Conservation (phyloP, 768 basidiomycete genomes). For the Holtermanniella nyarrowii region DNA sequence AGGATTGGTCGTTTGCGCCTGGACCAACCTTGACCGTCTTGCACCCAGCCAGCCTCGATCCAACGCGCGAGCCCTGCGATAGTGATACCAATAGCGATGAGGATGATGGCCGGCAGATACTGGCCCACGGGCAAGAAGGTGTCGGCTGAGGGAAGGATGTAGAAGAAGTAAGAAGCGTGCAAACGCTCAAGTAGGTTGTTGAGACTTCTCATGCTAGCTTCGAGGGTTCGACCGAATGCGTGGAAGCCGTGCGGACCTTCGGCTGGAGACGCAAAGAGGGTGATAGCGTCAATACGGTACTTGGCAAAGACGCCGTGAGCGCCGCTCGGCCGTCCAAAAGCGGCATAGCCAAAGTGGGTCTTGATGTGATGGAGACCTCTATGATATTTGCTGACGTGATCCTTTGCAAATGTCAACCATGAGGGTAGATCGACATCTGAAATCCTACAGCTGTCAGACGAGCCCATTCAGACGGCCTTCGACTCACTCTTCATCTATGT, state of each 20-base stretch:
- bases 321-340: constrained; percentile 69
- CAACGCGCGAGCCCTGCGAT: constrained; percentile 62
- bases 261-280: constrained; percentile 77
- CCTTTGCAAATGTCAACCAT: background rate
- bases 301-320: constrained; percentile 82
- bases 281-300: constrained; percentile 92
- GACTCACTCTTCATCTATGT: constrained; percentile 46
- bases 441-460: background rate
- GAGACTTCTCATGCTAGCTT: constrained; percentile 76
- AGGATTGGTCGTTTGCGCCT: constrained; percentile 2
- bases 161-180: constrained; percentile 97
- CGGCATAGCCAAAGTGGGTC: constrained; percentile 63
- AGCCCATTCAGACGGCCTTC: background rate
- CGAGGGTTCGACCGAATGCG: constrained; percentile 76
- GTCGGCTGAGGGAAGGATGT: constrained; percentile 57
- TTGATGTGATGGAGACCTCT: constrained; percentile 55
- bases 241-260: constrained; percentile 91
- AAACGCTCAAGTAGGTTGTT: constrained; percentile 93
- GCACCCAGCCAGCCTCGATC: constrained; percentile 43
- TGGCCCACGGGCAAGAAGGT: constrained; percentile 80
- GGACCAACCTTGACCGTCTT: constrained; percentile 1
- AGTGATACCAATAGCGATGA: constrained; percentile 76
- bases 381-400: constrained; percentile 14
- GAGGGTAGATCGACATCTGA: background rate
- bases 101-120: constrained; percentile 76